These are phyloP conservation scores for Candida parachauliodes DNA, from an alignment of 805 yeast genomes.

Conservation along the genomic window DNA sequence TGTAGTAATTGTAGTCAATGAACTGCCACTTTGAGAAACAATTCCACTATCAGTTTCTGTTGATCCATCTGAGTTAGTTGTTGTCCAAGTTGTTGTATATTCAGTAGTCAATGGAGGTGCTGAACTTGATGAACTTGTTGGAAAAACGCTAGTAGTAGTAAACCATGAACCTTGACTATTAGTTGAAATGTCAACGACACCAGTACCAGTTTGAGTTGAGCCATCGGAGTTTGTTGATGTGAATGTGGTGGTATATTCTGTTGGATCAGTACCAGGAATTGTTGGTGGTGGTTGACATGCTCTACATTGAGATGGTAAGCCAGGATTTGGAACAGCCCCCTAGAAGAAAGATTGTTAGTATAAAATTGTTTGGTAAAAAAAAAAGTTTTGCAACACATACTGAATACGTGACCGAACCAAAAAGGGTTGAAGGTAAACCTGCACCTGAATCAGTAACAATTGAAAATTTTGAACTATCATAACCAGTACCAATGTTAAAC, in stretches of 20 bases:
- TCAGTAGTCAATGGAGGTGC: background rate
- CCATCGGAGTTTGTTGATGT: slow-evolving; percentile 5
- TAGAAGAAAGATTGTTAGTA: slow-evolving; percentile 6
- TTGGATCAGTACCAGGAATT: slow-evolving; percentile 14
- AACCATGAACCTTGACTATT: slow-evolving; percentile 8
- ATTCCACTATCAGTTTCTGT: slow-evolving; percentile 12
- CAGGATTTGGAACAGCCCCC: slow-evolving; percentile 18
- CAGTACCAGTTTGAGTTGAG: slow-evolving; percentile 9
- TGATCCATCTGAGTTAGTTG: background rate
- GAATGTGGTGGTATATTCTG: slow-evolving; percentile 14
- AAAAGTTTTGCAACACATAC: slow-evolving; percentile 2
- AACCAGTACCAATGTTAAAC: slow-evolving; percentile 22
- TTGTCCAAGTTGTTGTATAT: too few relatives aligned
- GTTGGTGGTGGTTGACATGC: slow-evolving; percentile 16
- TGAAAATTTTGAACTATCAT: slow-evolving; percentile 12
- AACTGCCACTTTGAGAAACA: slow-evolving; percentile 5
- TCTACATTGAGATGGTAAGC: slow-evolving; percentile 19
- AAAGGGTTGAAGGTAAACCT: slow-evolving; percentile 17
- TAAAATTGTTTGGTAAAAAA: slow-evolving; percentile 7
- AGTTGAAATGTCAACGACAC: slow-evolving; percentile 10
- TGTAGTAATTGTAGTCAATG: slow-evolving; percentile 1
- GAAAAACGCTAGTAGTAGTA: slow-evolving; percentile 8
- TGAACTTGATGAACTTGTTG: slow-evolving; percentile 10
- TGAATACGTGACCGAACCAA: slow-evolving; percentile 15
- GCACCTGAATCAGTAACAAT: slow-evolving; percentile 16